Conservation (phyloP, 148 eudicot genomes). For the Camellia lanceoleosa region DNA sequence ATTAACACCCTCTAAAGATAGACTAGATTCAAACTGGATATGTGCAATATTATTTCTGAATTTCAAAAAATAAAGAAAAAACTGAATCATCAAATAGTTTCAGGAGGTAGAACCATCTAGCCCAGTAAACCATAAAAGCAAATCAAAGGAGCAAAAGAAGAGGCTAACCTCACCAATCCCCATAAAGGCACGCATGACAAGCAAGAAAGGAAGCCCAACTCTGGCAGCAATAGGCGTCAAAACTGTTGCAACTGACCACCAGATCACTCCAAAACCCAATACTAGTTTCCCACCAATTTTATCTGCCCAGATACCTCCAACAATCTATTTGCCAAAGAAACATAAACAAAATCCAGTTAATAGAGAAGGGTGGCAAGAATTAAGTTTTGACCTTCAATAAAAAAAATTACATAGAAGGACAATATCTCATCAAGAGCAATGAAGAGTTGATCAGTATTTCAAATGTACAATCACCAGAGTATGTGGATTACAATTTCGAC, state of each 20-base stretch:
- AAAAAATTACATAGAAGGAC: background rate
- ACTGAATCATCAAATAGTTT: background rate
- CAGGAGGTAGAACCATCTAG: conserved; percentile 1
- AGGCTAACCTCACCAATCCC: conserved; percentile 95
- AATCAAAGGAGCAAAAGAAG: conserved; percentile 11
- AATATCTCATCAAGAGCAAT: background rate
- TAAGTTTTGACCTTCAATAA: background rate
- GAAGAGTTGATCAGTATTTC: background rate
- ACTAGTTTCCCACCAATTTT: conserved; percentile 89
- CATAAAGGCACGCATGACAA: conserved; percentile 87
- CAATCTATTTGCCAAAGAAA: conserved; percentile 51
- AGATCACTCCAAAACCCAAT: conserved; percentile 94
- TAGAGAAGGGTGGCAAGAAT: background rate
- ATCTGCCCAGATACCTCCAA: conserved; percentile 99
- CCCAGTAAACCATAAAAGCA: background rate
- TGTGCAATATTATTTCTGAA: background rate
- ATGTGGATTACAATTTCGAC: background rate
- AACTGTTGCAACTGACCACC: conserved; percentile 96
- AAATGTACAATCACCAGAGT: too few relatives aligned
- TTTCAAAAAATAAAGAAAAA: background rate
- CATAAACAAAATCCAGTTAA: conserved; percentile 13
- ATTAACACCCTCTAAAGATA: background rate
- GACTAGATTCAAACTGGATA: background rate
- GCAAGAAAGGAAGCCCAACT: conserved; percentile 83
- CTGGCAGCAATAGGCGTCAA: conserved; percentile 95